Percentiles rank a stretch among this genome's conserved stretches.
Evolutionary conservation across 129 eudicot species (phyloP).

Genomic region (Lactuca saligna): DNA sequence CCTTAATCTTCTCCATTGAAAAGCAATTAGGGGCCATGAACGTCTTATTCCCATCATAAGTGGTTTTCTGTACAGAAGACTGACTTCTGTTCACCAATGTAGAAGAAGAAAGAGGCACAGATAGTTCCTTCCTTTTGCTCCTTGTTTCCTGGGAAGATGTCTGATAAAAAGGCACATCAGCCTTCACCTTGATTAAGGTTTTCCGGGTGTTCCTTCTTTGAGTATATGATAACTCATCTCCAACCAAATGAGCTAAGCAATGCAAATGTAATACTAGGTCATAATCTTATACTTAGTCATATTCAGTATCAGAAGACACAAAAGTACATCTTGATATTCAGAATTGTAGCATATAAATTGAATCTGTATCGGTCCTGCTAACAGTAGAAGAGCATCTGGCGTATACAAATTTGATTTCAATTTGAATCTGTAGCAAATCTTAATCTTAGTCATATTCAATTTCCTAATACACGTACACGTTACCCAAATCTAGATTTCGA

Average conservation of each 20-base stretch:
- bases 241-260: constrained; percentile 23
- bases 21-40: neutral
- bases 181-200: constrained; percentile 19
- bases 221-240: constrained; percentile 2
- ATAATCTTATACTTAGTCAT: neutral
- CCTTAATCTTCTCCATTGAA: constrained; percentile 18
- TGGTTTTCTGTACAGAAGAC: constrained; percentile 10
- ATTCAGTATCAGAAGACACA: neutral
- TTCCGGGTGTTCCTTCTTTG: constrained; percentile 17
- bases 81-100: constrained; percentile 19
- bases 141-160: constrained; percentile 3
- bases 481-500: neutral
- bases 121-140: constrained; percentile 8
- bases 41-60: constrained; percentile 15
- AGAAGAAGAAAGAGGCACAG: constrained; percentile 22
- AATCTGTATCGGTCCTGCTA: neutral
- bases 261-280: neutral
- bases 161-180: constrained; percentile 18
- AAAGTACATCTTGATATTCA: too few relatives aligned
- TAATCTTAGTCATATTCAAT: too few relatives aligned
- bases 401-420: too few relatives aligned
- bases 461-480: neutral
- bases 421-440: too few relatives aligned
- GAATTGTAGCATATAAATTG: too few relatives aligned
- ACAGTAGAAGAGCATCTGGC: too few relatives aligned